Percentiles rank a stretch among this genome's conserved stretches.
Conservation (phyloP, 2,329 filamentous ascomycete species). For the Coniochaeta ligniaria region DNA sequence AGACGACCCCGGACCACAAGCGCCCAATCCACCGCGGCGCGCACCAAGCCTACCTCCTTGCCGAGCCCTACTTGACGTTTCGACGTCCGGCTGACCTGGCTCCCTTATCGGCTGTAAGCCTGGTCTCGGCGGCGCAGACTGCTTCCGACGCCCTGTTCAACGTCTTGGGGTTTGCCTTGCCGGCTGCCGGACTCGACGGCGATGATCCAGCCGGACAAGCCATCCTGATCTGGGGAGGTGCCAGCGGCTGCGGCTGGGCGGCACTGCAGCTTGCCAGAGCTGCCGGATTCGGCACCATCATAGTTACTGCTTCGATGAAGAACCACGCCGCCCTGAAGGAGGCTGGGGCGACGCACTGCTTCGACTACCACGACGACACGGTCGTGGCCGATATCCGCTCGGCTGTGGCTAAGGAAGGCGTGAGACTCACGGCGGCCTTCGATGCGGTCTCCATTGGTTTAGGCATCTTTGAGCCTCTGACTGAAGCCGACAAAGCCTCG, state of each 20-base stretch:
- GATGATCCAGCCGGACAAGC: slow-evolving; percentile 8
- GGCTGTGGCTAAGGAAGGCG: slow-evolving; percentile 1
- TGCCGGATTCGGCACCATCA: slow-evolving; percentile 21
- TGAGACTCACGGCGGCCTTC: background rate
- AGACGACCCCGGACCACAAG: slow-evolving; percentile 7
- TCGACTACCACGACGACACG: slow-evolving; percentile 21
- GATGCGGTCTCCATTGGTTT: slow-evolving; percentile 5
- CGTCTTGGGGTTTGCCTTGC: slow-evolving; percentile 8
- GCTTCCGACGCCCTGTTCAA: slow-evolving; percentile 15
- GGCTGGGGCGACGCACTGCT: slow-evolving; percentile 24
- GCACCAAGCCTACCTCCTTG: slow-evolving; percentile 12
- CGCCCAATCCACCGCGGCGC: slow-evolving; percentile 10
- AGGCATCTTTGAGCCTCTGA: slow-evolving; percentile 5
- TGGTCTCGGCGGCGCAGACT: slow-evolving; percentile 8
- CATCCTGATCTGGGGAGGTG: slow-evolving; percentile 29
- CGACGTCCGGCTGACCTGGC: slow-evolving; percentile 7
- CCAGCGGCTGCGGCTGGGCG: slow-evolving; percentile 23
- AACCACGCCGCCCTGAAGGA: slow-evolving; percentile 22
- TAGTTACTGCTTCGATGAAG: slow-evolving; percentile 22
- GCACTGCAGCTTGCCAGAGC: slow-evolving; percentile 26
- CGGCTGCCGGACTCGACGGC: slow-evolving; percentile 3
- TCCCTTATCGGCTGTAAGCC: slow-evolving; percentile 7
- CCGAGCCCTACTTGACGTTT: slow-evolving; percentile 7
- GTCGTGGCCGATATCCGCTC: slow-evolving; percentile 5
- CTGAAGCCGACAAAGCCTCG: background rate